Conservation (phyloP, 108 stramenopile genomes). For the Nitzschia sp. region DNA sequence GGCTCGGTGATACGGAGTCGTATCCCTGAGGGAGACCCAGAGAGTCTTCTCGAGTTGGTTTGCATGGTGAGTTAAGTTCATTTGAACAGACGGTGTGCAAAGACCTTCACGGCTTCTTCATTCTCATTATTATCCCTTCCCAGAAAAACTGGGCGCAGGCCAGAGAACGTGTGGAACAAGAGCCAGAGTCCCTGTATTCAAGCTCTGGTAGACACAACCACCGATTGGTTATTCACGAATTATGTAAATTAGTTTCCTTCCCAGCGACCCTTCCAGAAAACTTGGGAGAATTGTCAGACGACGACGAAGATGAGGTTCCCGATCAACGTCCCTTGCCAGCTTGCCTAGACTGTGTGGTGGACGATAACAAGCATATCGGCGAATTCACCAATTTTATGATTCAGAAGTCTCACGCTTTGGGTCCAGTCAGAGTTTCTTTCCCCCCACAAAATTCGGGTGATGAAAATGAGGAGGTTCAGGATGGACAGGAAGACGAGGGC, state of each 20-base stretch:
- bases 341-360: background rate
- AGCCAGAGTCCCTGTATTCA: slow-evolving; percentile 18
- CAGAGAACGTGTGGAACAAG: background rate
- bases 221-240: slow-evolving; percentile 31
- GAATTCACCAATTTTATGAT: slow-evolving; percentile 17
- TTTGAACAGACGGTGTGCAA: background rate
- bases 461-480: background rate
- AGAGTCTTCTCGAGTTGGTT: slow-evolving; percentile 5
- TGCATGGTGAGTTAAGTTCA: slow-evolving; percentile 2
- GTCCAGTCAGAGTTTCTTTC: slow-evolving; percentile 12
- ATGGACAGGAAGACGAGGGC: slow-evolving; percentile 12
- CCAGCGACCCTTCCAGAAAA: background rate
- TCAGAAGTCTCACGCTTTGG: slow-evolving; percentile 17
- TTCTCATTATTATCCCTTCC: too few relatives aligned
- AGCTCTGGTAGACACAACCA: slow-evolving; percentile 2
- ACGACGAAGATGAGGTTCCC: slow-evolving; percentile 24
- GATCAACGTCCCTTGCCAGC: background rate
- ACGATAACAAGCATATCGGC: slow-evolving; percentile 2
- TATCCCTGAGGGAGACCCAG: background rate
- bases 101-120: too few relatives aligned
- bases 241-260: slow-evolving; percentile 12
- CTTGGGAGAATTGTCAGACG: slow-evolving; percentile 27
- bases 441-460: background rate
- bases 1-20: background rate
- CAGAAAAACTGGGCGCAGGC: slow-evolving; percentile 26